phyloP scores from a whole-genome alignment of 2,329 filamentous ascomycete genomes.

The Nemania bipapillata region DNA sequence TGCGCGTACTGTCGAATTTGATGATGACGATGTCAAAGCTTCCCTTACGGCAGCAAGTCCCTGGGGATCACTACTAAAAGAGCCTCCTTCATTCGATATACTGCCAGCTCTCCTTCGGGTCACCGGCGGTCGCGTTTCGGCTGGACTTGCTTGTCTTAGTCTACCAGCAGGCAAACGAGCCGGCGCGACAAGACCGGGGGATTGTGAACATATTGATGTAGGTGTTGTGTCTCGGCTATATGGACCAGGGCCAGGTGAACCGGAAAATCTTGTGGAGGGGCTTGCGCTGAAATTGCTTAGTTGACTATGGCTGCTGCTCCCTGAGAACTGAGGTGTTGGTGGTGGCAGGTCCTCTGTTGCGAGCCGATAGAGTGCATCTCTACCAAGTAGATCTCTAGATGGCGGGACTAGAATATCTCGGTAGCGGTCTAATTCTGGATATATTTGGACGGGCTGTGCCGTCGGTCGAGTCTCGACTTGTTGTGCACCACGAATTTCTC shows the following conservation, averaged over 20 bases:
- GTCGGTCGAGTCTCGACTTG: constrained; percentile 55
- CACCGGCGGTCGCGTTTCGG: constrained; percentile 68
- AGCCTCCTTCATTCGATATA: constrained; percentile 62
- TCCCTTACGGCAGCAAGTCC: constrained; percentile 75
- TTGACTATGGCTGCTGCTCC: constrained; percentile 63
- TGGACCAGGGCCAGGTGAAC: constrained; percentile 73
- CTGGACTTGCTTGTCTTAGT: constrained; percentile 65
- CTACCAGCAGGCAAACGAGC: constrained; percentile 60
- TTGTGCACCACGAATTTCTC: constrained; percentile 57
- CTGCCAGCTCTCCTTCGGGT: constrained; percentile 68
- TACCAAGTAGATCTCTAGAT: constrained; percentile 51
- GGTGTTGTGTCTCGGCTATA: constrained; percentile 83
- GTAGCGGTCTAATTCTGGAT: constrained; percentile 72
- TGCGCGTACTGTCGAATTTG: constrained; percentile 72
- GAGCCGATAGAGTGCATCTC: constrained; percentile 66
- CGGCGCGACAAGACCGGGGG: constrained; percentile 68
- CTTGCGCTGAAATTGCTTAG: constrained; percentile 72
- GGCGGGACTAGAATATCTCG: constrained; percentile 58
- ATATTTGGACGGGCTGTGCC: constrained; percentile 60
- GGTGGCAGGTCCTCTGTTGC: constrained; percentile 74
- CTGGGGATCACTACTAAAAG: constrained; percentile 61
- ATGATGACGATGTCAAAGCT: constrained; percentile 77
- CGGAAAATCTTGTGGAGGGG: constrained; percentile 79
- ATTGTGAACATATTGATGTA: constrained; percentile 80
- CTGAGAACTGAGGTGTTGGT: constrained; percentile 72